Evolutionary conservation across 2,329 filamentous ascomycete species (phyloP), one percentile per base, ranked within the genome.

Genomic region (Blastomyces parvus): DNA sequence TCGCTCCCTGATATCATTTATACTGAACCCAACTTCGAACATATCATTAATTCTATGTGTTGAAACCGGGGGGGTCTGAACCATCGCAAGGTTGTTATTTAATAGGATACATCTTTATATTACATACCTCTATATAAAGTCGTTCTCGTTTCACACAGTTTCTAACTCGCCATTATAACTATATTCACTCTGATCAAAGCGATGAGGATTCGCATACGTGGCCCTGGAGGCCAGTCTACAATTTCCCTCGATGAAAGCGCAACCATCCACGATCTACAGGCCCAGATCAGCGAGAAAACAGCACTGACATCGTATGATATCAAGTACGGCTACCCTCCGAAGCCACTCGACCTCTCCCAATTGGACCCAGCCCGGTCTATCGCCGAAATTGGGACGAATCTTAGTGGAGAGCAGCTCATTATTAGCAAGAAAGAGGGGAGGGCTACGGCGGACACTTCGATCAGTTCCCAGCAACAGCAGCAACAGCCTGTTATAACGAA

Each of bases 311-410:
- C 81, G 17, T 91, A 93, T 71, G 84, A 88, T 53, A 79, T 96
- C 66, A 96, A 94, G 79, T 90, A 88, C 76, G 91, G 91, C 44
- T 96, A 89, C 70, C 93, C 93, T 30, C 69, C 75, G 46, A 86
- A 87, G 71, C 80, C 85, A 0, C 81, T 97, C 19, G 81, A 85
- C 44, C 78, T 88, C 11, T 81, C 83, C 46, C 72, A 78, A 50
- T 81, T 82, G 38, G 80, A 84, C 25, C 76, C 67, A 71, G 74
- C 73, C 40, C 82, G 77, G 66, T 77, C 70, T 66, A 82, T 84
- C 69, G 79, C 73, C 38, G 81, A 86, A 62, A 79, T 86, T 1
- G 84, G 82, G 9, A 74, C 88, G 62, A 84, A 84, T 60, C 77
- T 90, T 27, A 82, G 89, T 70, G 86, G 87, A 50, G 86, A 89